Base-by-base conservation (phyloP, 176 grass and related monocot species). In the Zoysia pacifica region DNA sequence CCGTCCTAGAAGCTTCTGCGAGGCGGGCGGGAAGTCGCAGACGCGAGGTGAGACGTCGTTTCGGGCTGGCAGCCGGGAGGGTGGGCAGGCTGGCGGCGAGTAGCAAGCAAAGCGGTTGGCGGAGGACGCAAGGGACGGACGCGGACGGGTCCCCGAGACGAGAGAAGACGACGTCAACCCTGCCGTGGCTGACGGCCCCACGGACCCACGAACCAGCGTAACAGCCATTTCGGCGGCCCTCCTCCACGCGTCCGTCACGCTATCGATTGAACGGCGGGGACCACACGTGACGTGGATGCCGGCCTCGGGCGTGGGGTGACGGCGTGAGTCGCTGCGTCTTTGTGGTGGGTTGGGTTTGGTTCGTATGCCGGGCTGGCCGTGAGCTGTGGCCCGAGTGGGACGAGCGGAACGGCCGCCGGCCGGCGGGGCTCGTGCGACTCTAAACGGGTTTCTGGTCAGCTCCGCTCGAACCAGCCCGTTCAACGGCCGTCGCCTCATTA, bases 21-120 rank as follows among this genome's bases (percentile, higher is more conserved):
- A 13, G 28, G n/a, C 40, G 41, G 11, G 55, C 28, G 10, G 72
- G 46, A 38, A n/a, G 11, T 15, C 35, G 39, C 37, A 10, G 55
- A 28, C 37, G 46, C 55, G 79, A 69, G 79, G 79, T 73, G 69
- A 64, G 69, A 38, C 56, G 79, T 81, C 69, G 67, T 58, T 80
- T 55, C 64, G n/a, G n/a, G 64, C 39, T 2, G 49, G 65, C 65
- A 11, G 18, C 5, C 28, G 28, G 28, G 28, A 13, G 48, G 35
- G 28, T 6, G 35, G 20, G 50, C 67, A 3, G 8, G 28, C 28
- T 28, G 67, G 73, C 78, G 82, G 82, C 83, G 62, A 82, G 83
- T 69, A 78, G 79, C 77, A 80, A 69, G 83, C 73, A 82, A 74
- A 82, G 67, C 82, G 78, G 82, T 81, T 77, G 81, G 76, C 11